Percentiles rank a stretch among this genome's conserved stretches.
Conservation (phyloP, 2,329 filamentous ascomycete genomes). For the Monosporascus sp. region DNA sequence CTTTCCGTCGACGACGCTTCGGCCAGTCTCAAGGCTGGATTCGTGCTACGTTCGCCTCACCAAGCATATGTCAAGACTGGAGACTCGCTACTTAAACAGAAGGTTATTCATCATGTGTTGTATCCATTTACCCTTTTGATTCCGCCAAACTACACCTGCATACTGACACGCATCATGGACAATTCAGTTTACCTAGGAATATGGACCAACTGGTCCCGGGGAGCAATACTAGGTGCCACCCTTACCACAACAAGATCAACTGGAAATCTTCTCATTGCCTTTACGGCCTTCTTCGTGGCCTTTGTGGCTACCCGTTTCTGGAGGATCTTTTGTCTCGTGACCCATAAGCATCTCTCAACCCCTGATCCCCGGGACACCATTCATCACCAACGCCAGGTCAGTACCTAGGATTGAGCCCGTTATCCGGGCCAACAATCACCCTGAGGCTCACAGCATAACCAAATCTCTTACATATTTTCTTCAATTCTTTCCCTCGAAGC, state of each 20-base stretch:
- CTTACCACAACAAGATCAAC: conserved; percentile 3
- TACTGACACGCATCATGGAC: not conserved
- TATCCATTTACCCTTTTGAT: too few relatives aligned
- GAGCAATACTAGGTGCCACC: conserved; percentile 6
- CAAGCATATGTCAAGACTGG: too few relatives aligned
- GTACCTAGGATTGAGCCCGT: too few relatives aligned
- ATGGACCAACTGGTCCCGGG: conserved; percentile 12
- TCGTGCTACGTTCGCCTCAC: too few relatives aligned
- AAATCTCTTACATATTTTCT: not conserved
- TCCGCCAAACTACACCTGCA: too few relatives aligned
- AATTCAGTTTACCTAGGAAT: conserved; percentile 7
- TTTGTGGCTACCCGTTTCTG: conserved; percentile 12
- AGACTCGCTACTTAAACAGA: too few relatives aligned
- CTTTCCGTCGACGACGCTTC: too few relatives aligned
- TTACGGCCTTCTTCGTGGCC: conserved; percentile 12
- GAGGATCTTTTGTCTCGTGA: conserved; percentile 9
- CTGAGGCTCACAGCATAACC: too few relatives aligned
- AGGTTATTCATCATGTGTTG: too few relatives aligned
- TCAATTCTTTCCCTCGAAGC: not conserved
- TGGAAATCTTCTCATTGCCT: conserved; percentile 8
- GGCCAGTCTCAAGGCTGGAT: too few relatives aligned
- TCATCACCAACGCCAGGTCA: conserved; percentile 11
- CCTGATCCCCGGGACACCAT: not conserved
- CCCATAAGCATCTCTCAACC: conserved; percentile 6
- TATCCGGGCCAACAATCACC: too few relatives aligned